Evolutionary conservation across 2,329 filamentous ascomycete species (phyloP), one percentile per base, ranked within the genome.

Genomic region (Clonostachys solani): DNA sequence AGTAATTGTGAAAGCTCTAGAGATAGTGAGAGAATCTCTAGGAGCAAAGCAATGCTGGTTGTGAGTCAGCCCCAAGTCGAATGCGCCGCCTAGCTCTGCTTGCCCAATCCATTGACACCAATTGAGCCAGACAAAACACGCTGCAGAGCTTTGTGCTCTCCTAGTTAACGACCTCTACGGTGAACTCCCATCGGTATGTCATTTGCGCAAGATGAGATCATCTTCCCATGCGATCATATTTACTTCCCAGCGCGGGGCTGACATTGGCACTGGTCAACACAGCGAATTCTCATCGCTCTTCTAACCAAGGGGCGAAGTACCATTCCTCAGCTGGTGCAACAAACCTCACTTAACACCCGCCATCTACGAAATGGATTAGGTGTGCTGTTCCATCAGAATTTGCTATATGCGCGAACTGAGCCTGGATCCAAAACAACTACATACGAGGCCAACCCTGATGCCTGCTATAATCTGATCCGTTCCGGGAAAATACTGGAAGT

Each of bases 161-260:
- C 80, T 96, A 53, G 86, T 97, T 53, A 84, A 91, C 63, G 91
- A 96, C 64, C 78, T 89, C 50, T 92, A 94, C 67, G 94, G 94
- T 62, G 89, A 95, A 71, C 83, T 97, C 49, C 90, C 91, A 52
- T 89, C 90, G 64, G 92, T 96, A 87, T 49, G 52, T 56, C 36
- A n/a, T 38, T n/a, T 18, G 9, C 17, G 8, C 15, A 38, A n/a
- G 36, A 38, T 38, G 36, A 29, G 23, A 23, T 13, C 40, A 17
- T 12, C 12, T 42, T 42, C 23, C 1, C 18, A 17, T 17, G 40
- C 16, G 37, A 18, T n/a, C 37, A 40, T 13, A 17, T 17, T 42
- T 17, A 19, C 12, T 42, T 13, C 40, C 15, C 16, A 53, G 53
- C 53, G 55, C 44, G 54, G 53, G 54, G 54, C 62, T 65, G 50